phyloP scores from a whole-genome alignment of 1,139 yeast genomes.

The Sugiyamaella novakii region DNA sequence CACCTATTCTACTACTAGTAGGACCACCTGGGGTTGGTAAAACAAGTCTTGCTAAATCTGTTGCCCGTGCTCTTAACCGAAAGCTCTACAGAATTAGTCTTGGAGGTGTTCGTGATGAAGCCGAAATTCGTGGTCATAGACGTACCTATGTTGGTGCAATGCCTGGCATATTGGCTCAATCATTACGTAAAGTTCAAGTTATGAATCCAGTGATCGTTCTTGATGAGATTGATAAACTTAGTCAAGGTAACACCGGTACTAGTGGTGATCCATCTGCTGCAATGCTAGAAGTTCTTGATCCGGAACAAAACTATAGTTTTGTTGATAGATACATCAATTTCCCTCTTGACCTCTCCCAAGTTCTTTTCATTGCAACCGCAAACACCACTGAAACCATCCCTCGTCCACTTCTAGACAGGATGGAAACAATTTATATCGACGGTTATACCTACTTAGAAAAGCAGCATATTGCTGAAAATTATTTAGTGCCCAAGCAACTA shows the following conservation, averaged over 20 bases:
- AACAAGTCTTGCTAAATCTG: conserved; percentile 83
- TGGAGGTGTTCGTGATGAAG: conserved; percentile 89
- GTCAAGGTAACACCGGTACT: conserved; percentile 52
- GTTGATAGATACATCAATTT: conserved; percentile 86
- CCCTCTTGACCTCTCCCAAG: conserved; percentile 83
- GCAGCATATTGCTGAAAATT: conserved; percentile 67
- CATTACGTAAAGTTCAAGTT: conserved; percentile 72
- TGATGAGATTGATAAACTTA: conserved; percentile 87
- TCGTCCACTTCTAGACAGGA: conserved; percentile 79
- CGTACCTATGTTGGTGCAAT: conserved; percentile 92
- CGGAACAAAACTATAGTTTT: conserved; percentile 81
- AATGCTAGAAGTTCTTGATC: conserved; percentile 83
- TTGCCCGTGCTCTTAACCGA: conserved; percentile 78
- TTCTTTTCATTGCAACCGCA: conserved; percentile 88
- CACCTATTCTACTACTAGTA: conserved; percentile 78
- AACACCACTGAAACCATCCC: conserved; percentile 75
- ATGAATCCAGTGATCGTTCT: conserved; percentile 88
- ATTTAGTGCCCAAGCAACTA: conserved; percentile 78
- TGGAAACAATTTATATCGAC: conserved; percentile 77
- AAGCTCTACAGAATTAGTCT: conserved; percentile 81
- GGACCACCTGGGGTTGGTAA: conserved; percentile 98
- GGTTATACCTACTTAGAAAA: conserved; percentile 86
- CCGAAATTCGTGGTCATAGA: conserved; percentile 90
- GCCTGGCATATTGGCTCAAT: conserved; percentile 85
- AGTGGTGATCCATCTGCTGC: conserved; percentile 96